Percentiles rank a stretch among this genome's conserved stretches.
Conservation (phyloP, 257 asterid species). For the Forsythia suspensa region DNA sequence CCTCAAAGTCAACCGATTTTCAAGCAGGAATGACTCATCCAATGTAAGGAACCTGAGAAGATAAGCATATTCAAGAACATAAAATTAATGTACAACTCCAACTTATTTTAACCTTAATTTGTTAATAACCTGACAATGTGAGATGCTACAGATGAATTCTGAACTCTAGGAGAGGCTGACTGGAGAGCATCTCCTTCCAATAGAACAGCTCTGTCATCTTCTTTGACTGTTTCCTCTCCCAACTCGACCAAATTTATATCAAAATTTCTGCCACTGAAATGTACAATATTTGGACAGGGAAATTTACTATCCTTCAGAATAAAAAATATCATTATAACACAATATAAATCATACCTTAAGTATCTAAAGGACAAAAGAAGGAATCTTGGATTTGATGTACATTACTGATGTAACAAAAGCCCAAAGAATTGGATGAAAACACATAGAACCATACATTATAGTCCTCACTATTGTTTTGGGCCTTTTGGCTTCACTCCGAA, state of each 20-base stretch:
- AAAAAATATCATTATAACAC: not conserved
- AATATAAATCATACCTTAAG: slow-evolving; percentile 3
- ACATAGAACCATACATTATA: not conserved
- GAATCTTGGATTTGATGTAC: not conserved
- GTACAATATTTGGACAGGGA: slow-evolving; percentile 21
- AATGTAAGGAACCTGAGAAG: slow-evolving; percentile 64
- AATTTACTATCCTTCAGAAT: slow-evolving; percentile 1
- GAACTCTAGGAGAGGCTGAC: slow-evolving; percentile 52
- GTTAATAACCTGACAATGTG: slow-evolving; percentile 56
- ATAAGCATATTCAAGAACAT: slow-evolving; percentile 16
- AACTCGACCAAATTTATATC: slow-evolving; percentile 74
- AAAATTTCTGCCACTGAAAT: slow-evolving; percentile 61
- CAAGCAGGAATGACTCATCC: slow-evolving; percentile 79
- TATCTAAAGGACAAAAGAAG: not conserved
- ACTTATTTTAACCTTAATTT: slow-evolving; percentile 13
- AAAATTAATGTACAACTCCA: slow-evolving; percentile 14
- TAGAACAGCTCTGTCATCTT: slow-evolving; percentile 72
- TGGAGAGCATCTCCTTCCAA: slow-evolving; percentile 81
- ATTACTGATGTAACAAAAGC: not conserved
- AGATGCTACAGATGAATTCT: slow-evolving; percentile 61
- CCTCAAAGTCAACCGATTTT: slow-evolving; percentile 74
- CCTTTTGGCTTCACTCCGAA: not conserved
- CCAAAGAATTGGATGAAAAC: not conserved
- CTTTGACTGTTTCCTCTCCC: slow-evolving; percentile 53
- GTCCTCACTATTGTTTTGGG: not conserved